Evolutionary conservation across 2,329 filamentous ascomycete genomes (phyloP).

Genomic region (Claviceps humidiphila): DNA sequence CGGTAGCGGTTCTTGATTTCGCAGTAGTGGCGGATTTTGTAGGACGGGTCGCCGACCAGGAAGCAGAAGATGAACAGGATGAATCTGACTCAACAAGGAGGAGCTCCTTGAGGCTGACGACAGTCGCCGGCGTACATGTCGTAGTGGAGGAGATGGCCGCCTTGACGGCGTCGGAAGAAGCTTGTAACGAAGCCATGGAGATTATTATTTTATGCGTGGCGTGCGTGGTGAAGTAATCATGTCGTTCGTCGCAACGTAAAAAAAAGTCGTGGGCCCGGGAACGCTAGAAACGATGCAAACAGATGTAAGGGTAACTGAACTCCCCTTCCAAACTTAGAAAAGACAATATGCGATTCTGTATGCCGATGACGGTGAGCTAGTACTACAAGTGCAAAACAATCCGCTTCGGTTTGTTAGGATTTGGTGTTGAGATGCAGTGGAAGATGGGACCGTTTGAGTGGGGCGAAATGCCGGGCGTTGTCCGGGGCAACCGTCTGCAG

Average conservation of each 20-base stretch:
- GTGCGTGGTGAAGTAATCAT: slow-evolving; percentile 17
- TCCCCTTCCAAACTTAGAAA: slow-evolving; percentile 6
- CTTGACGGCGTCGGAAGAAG: slow-evolving; percentile 37
- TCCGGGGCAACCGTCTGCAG: slow-evolving; percentile 19
- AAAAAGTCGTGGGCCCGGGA: slow-evolving; percentile 3
- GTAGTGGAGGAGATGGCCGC: slow-evolving; percentile 37
- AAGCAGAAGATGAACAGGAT: slow-evolving; percentile 13
- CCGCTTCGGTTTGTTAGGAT: slow-evolving; percentile 2
- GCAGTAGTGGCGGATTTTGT: slow-evolving; percentile 15
- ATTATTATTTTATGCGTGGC: slow-evolving; percentile 13
- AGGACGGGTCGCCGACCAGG: slow-evolving; percentile 13
- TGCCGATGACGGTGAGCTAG: slow-evolving; percentile 8
- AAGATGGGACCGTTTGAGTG: slow-evolving; percentile 1
- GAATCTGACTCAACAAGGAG: slow-evolving; percentile 23
- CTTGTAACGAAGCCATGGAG: slow-evolving; percentile 30
- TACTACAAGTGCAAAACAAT: slow-evolving; percentile 7
- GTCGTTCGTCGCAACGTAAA: slow-evolving; percentile 16
- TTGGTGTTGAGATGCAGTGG: slow-evolving; percentile 7
- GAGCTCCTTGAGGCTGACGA: slow-evolving; percentile 34
- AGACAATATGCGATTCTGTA: slow-evolving; percentile 12
- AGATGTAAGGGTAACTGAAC: neutral
- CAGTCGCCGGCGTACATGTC: slow-evolving; percentile 38
- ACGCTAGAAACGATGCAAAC: slow-evolving; percentile 6
- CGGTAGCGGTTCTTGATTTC: slow-evolving; percentile 12
- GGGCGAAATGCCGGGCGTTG: slow-evolving; percentile 24